A percentile compares a stretch with the other conserved stretches of the same genome.
These are phyloP conservation scores for Pyropia haitanensis DNA, from an alignment of 23 red algal species.

Conservation along the genomic window DNA sequence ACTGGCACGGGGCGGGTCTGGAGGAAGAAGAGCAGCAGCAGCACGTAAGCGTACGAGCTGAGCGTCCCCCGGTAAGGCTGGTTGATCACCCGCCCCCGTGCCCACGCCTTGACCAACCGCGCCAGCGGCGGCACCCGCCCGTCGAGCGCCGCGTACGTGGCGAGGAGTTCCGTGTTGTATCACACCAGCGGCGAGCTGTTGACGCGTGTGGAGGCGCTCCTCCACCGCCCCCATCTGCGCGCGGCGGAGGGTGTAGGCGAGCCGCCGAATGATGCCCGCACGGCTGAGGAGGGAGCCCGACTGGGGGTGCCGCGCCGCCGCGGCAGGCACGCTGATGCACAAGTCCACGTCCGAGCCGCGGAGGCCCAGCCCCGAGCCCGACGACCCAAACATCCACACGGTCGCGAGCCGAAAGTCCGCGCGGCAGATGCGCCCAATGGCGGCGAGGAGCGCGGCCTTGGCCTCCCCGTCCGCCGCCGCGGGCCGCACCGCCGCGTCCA, in stretches of 20 bases:
- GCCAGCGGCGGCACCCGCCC: slow-evolving; percentile 71
- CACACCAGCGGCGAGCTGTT: slow-evolving; percentile 71
- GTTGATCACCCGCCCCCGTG: slow-evolving; percentile 78
- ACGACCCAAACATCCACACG: slow-evolving; percentile 69
- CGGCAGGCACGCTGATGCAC: slow-evolving; percentile 50
- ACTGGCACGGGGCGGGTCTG: slow-evolving; percentile 49
- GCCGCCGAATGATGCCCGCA: slow-evolving; percentile 4
- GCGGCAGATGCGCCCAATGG: too few species aligned
- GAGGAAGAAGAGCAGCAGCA: slow-evolving; percentile 83
- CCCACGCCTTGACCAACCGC: slow-evolving; percentile 89
- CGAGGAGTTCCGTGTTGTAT: slow-evolving; percentile 74
- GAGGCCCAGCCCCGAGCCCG: slow-evolving; percentile 65
- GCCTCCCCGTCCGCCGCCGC: too few species aligned
- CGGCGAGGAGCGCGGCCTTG: too few species aligned
- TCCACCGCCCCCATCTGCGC: slow-evolving; percentile 55
- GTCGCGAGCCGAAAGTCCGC: too few species aligned
- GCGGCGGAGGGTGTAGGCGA: slow-evolving; percentile 48
- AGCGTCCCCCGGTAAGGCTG: slow-evolving; percentile 92
- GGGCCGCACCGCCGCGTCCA: too few species aligned
- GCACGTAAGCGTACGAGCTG: slow-evolving; percentile 88
- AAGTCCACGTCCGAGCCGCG: slow-evolving; percentile 74
- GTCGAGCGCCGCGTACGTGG: slow-evolving; percentile 76
- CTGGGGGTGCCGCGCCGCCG: background rate
- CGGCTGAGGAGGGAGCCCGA: too few species aligned
- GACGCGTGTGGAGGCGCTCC: slow-evolving; percentile 60